A percentile compares a stretch with the other conserved stretches of the same genome.
phyloP scores from a whole-genome alignment of 257 asterid species.

The Scutellaria minor region DNA sequence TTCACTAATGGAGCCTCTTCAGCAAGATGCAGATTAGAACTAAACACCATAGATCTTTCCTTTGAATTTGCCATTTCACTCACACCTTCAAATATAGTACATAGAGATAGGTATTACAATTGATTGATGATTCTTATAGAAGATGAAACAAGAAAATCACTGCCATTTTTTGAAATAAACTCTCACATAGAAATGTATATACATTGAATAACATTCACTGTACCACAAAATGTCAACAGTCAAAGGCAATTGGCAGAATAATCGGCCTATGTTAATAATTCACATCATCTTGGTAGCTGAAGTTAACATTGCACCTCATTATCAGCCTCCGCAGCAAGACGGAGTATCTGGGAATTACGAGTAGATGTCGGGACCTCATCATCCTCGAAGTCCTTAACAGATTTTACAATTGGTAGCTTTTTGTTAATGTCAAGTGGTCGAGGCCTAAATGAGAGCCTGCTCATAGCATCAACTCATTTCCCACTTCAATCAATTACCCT shows the following conservation, averaged over 20 bases:
- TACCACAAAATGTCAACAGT: constrained; percentile 2
- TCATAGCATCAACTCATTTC: constrained; percentile 76
- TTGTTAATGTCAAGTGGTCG: constrained; percentile 96
- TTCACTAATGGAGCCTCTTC: neutral
- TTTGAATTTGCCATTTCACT: neutral
- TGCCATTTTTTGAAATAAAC: neutral
- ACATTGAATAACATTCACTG: constrained; percentile 26
- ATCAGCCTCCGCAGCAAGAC: constrained; percentile 78
- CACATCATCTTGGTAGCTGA: neutral
- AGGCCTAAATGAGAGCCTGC: constrained; percentile 98
- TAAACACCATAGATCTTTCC: neutral
- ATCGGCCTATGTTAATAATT: constrained; percentile 3
- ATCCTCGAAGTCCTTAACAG: constrained; percentile 94
- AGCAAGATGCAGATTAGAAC: neutral
- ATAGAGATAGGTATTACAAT: neutral
- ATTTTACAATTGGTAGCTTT: constrained; percentile 93
- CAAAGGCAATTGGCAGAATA: constrained; percentile 24
- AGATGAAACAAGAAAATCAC: neutral
- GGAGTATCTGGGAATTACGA: constrained; percentile 85
- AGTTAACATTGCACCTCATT: constrained; percentile 60
- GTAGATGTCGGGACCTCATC: constrained; percentile 85
- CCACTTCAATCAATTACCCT: constrained; percentile 36
- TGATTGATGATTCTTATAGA: constrained; percentile 9
- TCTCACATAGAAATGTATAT: constrained; percentile 10
- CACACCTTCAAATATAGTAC: constrained; percentile 12